Conservation (phyloP, 371 early-diverging fungal species). For the Mucor indicus region DNA sequence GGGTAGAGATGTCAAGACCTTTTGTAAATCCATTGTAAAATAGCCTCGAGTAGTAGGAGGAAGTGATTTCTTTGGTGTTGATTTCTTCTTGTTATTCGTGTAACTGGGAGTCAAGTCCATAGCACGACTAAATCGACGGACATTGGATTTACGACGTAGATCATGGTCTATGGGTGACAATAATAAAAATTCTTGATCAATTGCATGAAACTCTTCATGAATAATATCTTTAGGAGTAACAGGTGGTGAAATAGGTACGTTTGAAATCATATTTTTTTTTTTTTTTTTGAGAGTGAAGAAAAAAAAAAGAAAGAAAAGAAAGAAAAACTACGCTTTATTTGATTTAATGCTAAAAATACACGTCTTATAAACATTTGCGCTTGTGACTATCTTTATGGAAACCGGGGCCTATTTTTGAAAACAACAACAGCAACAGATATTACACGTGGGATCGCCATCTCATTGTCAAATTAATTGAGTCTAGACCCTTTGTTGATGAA, state of each 20-base stretch:
- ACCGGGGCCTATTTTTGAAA: constrained; percentile 16
- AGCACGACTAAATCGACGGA: constrained; percentile 8
- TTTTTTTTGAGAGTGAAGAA: neutral
- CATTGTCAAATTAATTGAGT: no score
- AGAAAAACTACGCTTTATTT: neutral
- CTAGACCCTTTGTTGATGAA: no score
- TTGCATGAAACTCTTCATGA: no score
- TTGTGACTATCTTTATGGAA: constrained; percentile 4
- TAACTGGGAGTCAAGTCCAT: constrained; percentile 11
- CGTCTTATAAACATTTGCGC: no score
- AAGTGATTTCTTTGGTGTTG: constrained; percentile 17
- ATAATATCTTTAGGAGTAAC: constrained; percentile 20
- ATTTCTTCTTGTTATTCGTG: constrained; percentile 1
- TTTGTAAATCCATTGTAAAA: constrained; percentile 16
- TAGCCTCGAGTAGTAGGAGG: constrained; percentile 13
- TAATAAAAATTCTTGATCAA: constrained; percentile 1
- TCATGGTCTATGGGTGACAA: constrained; percentile 8
- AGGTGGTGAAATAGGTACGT: constrained; percentile 21
- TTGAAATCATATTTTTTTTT: constrained; percentile 3
- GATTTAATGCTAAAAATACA: no score
- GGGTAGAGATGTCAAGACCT: neutral
- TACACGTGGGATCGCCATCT: constrained; percentile 9
- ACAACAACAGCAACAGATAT: no score
- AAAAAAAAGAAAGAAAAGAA: constrained; percentile 6
- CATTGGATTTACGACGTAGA: constrained; percentile 25